Conservation (phyloP, 2,329 filamentous ascomycete species). For the Emydomyces testavorans region DNA sequence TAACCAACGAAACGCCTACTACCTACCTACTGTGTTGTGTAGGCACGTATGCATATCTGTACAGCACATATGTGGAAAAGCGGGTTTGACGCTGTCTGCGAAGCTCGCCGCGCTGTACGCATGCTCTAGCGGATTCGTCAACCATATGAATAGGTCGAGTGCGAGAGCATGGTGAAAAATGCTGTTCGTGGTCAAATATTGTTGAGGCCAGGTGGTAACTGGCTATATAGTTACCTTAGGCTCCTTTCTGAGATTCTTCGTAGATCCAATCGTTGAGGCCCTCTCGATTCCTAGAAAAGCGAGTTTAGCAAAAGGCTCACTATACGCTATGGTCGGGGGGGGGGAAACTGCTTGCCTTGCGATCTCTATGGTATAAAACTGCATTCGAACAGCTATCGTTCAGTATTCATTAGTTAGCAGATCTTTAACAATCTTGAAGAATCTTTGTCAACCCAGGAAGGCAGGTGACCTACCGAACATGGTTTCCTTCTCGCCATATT, state of each 20-base stretch:
- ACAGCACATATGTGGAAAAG: background rate
- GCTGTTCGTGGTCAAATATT: background rate
- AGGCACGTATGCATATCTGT: background rate
- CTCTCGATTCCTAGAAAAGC: slow-evolving; percentile 53
- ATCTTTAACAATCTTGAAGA: too few species aligned
- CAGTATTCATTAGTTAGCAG: background rate
- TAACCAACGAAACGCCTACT: too few species aligned
- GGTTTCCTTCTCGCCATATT: slow-evolving; percentile 79
- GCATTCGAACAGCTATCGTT: slow-evolving; percentile 65
- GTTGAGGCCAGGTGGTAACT: too few species aligned
- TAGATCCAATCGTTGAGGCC: slow-evolving; percentile 97
- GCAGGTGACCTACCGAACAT: slow-evolving; percentile 61
- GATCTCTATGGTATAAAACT: slow-evolving; percentile 71
- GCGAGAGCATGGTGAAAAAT: too few species aligned
- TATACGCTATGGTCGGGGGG: background rate
- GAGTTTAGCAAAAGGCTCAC: slow-evolving; percentile 9
- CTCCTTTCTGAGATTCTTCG: slow-evolving; percentile 54
- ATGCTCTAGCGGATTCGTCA: background rate
- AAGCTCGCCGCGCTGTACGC: background rate
- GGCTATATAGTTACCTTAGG: background rate
- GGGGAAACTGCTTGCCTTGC: slow-evolving; percentile 48
- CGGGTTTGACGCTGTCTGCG: background rate
- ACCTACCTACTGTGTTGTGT: too few species aligned
- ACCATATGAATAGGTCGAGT: background rate
- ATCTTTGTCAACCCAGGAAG: background rate